These are phyloP conservation scores for Aureobasidium subglaciale DNA, from an alignment of 2,329 filamentous ascomycete species.

Conservation along the genomic window DNA sequence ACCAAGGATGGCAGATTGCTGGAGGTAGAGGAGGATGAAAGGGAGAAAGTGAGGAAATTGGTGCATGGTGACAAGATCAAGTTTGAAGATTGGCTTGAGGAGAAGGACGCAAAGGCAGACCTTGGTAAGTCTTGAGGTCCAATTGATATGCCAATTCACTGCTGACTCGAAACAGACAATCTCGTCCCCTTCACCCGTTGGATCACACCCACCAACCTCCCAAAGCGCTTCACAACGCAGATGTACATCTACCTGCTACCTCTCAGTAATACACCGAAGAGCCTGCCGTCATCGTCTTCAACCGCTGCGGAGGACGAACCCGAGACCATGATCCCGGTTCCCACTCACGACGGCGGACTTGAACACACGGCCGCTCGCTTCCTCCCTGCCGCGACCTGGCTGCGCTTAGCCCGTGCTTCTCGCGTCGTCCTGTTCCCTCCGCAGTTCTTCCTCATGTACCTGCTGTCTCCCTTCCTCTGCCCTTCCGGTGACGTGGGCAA, in stretches of 20 bases:
- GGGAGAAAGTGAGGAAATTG: slow-evolving; percentile 58
- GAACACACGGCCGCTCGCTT: slow-evolving; percentile 74
- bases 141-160: too few relatives aligned
- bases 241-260: slow-evolving; percentile 95
- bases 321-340: slow-evolving; percentile 57
- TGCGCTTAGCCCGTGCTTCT: slow-evolving; percentile 54
- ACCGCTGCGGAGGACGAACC: slow-evolving; percentile 27
- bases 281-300: slow-evolving; percentile 22
- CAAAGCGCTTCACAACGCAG: slow-evolving; percentile 82
- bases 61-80: slow-evolving; percentile 60
- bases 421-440: slow-evolving; percentile 84
- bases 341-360: slow-evolving; percentile 63
- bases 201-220: slow-evolving; percentile 70
- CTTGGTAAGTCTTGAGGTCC: slow-evolving; percentile 43
- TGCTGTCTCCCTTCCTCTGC: slow-evolving; percentile 50
- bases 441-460: slow-evolving; percentile 66
- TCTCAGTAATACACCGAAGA: slow-evolving; percentile 30
- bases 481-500: slow-evolving; percentile 25
- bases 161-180: slow-evolving; percentile 38
- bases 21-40: slow-evolving; percentile 51
- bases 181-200: slow-evolving; percentile 83
- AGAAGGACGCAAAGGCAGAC: slow-evolving; percentile 56
- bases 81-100: slow-evolving; percentile 60
- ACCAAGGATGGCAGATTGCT: slow-evolving; percentile 49
- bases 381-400: slow-evolving; percentile 62